Conservation (phyloP, 1,284 basidiomycete genomes). For the Gymnopus androsaceus region DNA sequence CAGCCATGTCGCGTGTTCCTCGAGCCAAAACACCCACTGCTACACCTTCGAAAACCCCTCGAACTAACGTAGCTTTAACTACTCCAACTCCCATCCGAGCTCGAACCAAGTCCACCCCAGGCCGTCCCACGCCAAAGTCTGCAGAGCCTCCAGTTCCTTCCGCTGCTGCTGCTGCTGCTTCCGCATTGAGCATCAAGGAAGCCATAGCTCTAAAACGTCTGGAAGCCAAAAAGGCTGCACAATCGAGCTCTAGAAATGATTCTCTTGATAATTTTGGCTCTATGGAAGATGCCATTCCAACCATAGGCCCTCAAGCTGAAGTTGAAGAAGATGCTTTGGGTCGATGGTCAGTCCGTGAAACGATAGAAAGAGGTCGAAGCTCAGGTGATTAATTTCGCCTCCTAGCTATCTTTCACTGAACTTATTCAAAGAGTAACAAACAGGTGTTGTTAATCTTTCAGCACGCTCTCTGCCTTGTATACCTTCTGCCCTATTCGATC, state of each 20-base stretch:
- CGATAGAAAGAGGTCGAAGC: constrained; percentile 73
- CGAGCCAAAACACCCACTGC: not conserved
- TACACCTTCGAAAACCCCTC: not conserved
- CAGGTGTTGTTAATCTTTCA: constrained; percentile 73
- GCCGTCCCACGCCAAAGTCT: constrained; percentile 2
- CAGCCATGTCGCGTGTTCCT: constrained; percentile 12
- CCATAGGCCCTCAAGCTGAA: constrained; percentile 22
- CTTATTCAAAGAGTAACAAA: constrained; percentile 39
- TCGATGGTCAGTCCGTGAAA: constrained; percentile 68
- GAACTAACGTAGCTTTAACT: not conserved
- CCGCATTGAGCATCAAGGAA: constrained; percentile 17
- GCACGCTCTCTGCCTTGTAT: constrained; percentile 69
- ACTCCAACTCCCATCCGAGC: constrained; percentile 37
- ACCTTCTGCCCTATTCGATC: constrained; percentile 76
- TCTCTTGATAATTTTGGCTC: constrained; percentile 40
- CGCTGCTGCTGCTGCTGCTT: not conserved
- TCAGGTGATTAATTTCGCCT: constrained; percentile 55
- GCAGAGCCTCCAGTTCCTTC: constrained; percentile 2
- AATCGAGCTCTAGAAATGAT: constrained; percentile 39
- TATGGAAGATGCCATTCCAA: constrained; percentile 50
- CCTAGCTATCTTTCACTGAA: constrained; percentile 38
- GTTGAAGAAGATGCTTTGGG: constrained; percentile 30
- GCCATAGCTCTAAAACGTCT: constrained; percentile 45
- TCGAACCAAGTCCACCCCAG: constrained; percentile 15
- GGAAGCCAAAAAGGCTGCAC: constrained; percentile 74